A percentile compares a stretch with the other conserved stretches of the same genome.
phyloP scores from a whole-genome alignment of 1,139 yeast species.

The Saccharomyces hybrid region DNA sequence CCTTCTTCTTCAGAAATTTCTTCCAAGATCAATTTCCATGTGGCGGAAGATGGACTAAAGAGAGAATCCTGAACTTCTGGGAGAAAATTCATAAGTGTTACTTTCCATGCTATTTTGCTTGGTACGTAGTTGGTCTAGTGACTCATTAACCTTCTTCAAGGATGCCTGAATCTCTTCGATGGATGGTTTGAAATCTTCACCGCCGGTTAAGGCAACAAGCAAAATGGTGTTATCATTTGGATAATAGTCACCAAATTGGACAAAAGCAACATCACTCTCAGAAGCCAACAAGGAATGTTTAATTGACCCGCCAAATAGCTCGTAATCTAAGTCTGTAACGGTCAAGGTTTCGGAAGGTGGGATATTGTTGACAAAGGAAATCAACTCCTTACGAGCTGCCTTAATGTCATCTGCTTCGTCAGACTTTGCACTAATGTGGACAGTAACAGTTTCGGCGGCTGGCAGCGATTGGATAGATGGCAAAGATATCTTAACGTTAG shows the following conservation, averaged over 20 bases:
- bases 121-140: conserved; percentile 51
- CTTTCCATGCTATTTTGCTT: conserved; percentile 49
- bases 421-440: conserved; percentile 40
- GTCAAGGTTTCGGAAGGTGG: conserved; percentile 58
- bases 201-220: conserved; percentile 44
- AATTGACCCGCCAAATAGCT: conserved; percentile 46
- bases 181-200: conserved; percentile 48
- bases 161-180: conserved; percentile 40
- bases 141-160: conserved; percentile 42
- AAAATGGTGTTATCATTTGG: conserved; percentile 36
- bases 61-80: conserved; percentile 51
- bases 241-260: conserved; percentile 44
- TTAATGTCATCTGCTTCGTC: conserved; percentile 40
- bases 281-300: conserved; percentile 41
- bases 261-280: conserved; percentile 45
- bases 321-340: conserved; percentile 61
- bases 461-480: conserved; percentile 42
- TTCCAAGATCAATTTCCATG: conserved; percentile 30
- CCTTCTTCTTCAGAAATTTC: conserved; percentile 40
- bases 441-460: conserved; percentile 34
- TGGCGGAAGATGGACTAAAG: conserved; percentile 32
- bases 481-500: conserved; percentile 45
- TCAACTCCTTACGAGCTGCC: conserved; percentile 58
- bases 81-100: conserved; percentile 46
- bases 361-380: conserved; percentile 62